Percentiles rank a stretch among this genome's conserved stretches.
Conservation (phyloP, 768 basidiomycete genomes). For the Lactarius tabidus region DNA sequence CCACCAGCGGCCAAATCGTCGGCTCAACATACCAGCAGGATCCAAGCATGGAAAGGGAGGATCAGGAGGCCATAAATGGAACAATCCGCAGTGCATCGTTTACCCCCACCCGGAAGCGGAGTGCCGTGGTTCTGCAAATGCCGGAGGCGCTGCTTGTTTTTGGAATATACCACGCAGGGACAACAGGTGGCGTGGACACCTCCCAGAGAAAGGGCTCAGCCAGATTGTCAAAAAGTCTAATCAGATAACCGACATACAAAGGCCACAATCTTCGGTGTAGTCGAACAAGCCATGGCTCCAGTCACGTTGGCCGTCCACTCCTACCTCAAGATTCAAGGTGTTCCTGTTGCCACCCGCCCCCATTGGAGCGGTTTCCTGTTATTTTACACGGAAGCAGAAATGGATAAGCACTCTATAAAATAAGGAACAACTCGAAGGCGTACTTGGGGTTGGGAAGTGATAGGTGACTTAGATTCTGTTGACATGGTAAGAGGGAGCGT, state of each 20-base stretch:
- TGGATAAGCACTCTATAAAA: neutral
- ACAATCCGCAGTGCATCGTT: neutral
- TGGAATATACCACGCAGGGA: conserved; percentile 41
- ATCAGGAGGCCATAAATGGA: conserved; percentile 34
- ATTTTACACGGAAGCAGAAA: neutral
- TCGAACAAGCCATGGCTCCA: conserved; percentile 32
- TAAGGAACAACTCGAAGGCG: neutral
- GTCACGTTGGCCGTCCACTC: conserved; percentile 33
- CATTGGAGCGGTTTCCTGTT: conserved; percentile 3
- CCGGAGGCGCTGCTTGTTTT: conserved; percentile 40
- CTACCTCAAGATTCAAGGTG: conserved; percentile 27
- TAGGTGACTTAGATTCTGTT: neutral
- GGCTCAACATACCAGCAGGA: conserved; percentile 36
- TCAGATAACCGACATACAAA: conserved; percentile 27
- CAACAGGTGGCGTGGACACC: conserved; percentile 37
- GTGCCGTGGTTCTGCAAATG: conserved; percentile 36
- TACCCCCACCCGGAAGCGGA: conserved; percentile 35
- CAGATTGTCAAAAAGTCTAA: conserved; percentile 5
- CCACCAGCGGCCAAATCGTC: neutral
- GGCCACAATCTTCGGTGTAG: conserved; percentile 27
- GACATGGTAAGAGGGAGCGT: neutral
- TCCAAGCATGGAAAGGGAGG: conserved; percentile 33
- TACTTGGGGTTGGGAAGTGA: neutral
- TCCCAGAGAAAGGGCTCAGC: conserved; percentile 23
- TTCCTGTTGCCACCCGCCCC: conserved; percentile 25